phyloP scores from a whole-genome alignment of 805 yeast species.

The Myxozyma neglecta region DNA sequence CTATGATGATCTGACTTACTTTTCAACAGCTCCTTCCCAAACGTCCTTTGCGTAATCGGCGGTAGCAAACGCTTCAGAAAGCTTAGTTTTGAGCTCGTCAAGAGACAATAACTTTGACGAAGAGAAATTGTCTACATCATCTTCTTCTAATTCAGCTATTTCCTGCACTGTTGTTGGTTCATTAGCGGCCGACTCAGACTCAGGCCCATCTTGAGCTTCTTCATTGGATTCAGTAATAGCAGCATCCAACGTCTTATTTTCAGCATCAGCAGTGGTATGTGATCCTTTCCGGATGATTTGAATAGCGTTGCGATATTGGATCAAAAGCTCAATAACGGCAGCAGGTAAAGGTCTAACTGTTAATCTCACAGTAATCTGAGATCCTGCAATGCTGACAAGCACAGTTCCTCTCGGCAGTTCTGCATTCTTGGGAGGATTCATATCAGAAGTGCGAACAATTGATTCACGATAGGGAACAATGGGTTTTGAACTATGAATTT shows the following conservation, averaged over 20 bases:
- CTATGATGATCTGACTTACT: slow-evolving; percentile 1
- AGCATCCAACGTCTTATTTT: not conserved
- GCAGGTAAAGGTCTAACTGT: slow-evolving; percentile 57
- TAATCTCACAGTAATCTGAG: slow-evolving; percentile 47
- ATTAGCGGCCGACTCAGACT: slow-evolving; percentile 6
- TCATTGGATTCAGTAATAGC: not conserved
- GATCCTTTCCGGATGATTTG: slow-evolving; percentile 10
- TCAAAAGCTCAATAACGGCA: slow-evolving; percentile 51
- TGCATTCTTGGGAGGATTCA: slow-evolving; percentile 51
- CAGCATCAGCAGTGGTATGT: slow-evolving; percentile 2
- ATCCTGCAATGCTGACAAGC: slow-evolving; percentile 47
- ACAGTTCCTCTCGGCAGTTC: slow-evolving; percentile 52
- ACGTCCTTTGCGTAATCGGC: slow-evolving; percentile 37
- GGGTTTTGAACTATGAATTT: slow-evolving; percentile 82
- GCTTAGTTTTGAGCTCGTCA: slow-evolving; percentile 40
- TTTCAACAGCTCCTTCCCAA: slow-evolving; percentile 31
- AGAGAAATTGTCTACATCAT: slow-evolving; percentile 29
- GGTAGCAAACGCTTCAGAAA: slow-evolving; percentile 40
- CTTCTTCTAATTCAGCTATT: slow-evolving; percentile 34
- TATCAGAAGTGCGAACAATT: slow-evolving; percentile 52
- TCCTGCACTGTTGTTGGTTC: slow-evolving; percentile 34
- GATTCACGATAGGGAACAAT: slow-evolving; percentile 94
- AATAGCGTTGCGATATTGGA: slow-evolving; percentile 27
- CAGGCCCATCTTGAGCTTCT: not conserved
- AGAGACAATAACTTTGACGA: slow-evolving; percentile 34